Evolutionary conservation across 257 asterid genomes (phyloP).

Genomic region (Salvia miltiorrhiza): DNA sequence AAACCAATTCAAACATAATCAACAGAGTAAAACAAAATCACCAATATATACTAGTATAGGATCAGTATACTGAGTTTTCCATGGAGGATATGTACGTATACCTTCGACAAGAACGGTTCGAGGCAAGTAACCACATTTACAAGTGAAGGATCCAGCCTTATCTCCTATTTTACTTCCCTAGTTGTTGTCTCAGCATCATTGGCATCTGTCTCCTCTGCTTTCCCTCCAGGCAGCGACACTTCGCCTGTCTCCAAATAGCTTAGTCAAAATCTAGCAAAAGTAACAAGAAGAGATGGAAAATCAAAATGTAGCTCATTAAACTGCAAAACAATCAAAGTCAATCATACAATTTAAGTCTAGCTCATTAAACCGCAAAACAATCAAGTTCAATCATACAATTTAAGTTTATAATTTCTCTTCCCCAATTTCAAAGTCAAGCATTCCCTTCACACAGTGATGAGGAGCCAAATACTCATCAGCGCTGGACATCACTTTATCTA

Average conservation of each 20-base stretch:
- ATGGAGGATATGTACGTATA: constrained; percentile 18
- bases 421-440: no score
- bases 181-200: constrained; percentile 80
- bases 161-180: constrained; percentile 93
- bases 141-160: constrained; percentile 79
- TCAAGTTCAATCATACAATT: no score
- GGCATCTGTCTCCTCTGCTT: constrained; percentile 80
- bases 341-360: background rate
- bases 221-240: constrained; percentile 93
- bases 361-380: no score
- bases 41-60: background rate
- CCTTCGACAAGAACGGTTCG: constrained; percentile 96
- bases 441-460: no score
- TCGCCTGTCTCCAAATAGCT: constrained; percentile 56
- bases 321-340: background rate
- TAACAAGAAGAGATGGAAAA: background rate
- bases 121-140: constrained; percentile 80
- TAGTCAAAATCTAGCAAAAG: constrained; percentile 1
- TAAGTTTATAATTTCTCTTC: no score
- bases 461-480: no score
- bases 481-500: no score
- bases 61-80: background rate
- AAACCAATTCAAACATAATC: background rate
- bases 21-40: background rate
- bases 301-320: background rate